Base-by-base conservation (phyloP, 768 basidiomycete genomes). In the Chiua virens region DNA sequence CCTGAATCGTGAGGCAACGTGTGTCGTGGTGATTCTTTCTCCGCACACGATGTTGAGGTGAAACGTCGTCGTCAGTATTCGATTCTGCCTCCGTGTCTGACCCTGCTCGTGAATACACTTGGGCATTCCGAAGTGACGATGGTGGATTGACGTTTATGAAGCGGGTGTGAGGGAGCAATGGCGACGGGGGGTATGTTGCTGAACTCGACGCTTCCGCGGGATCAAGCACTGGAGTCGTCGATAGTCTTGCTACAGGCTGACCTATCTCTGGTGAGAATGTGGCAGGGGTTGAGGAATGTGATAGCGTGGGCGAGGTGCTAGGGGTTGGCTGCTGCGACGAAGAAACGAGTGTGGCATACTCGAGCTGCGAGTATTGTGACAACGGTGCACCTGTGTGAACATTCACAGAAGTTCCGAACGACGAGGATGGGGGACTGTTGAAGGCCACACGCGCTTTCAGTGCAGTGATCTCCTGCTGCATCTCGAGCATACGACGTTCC, bases 1-100 rank as follows among this genome's bases (percentile, higher is more conserved):
- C 87, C 63, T 87, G 82, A 21, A 89, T 81, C 0, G 86, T 89
- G 35, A 85, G 72, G 66, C 80, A 82, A 11, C 81, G 78, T 37
- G 63, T 80, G 64, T 87, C 86, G 55, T 84, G 86, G 45, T 84
- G 81, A 54, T 78, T 86, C 18, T 59, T 64, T 21, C 87, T 75
- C 53, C 77, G 78, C 35, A 64, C 45, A 1, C 72, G 77, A 4
- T 65, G 70, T 20, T 59, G 65, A 9, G 58, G 54, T 22, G 58
- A 64, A 17, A 70, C 71, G 10, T 65, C 72, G 17, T 72, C 74
- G 38, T 63, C 72, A 18, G 60, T 68, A 49, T 64, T 67, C 3
- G 54, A 63, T 42, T 70, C 71, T n/a, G 71, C 73, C 27, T 73
- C 75, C 37, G 67, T 75, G 3, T 72, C 71, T 6, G 69, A 56